phyloP scores from a whole-genome alignment of 2,329 filamentous ascomycete genomes.

The Apiospora phragmitis region DNA sequence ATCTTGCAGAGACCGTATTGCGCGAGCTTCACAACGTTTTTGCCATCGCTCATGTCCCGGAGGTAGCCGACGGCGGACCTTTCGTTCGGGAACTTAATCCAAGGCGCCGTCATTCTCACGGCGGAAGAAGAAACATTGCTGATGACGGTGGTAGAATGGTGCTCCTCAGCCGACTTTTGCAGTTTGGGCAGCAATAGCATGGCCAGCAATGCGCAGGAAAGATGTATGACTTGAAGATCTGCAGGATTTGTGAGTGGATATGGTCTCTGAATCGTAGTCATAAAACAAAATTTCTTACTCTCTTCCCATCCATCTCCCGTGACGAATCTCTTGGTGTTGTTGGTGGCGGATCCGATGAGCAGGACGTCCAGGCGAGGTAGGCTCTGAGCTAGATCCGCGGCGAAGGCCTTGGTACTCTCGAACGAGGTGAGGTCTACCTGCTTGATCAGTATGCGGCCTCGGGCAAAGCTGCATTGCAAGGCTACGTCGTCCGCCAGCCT shows the following conservation, averaged over 20 bases:
- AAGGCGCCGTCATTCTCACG: background rate
- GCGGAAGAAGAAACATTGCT: background rate
- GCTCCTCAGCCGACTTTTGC: background rate
- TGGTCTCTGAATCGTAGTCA: background rate
- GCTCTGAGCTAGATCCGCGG: background rate
- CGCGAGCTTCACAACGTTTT: background rate
- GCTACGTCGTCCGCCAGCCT: background rate
- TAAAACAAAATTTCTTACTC: background rate
- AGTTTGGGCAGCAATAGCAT: background rate
- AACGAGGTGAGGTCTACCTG: background rate
- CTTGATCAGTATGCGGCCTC: background rate
- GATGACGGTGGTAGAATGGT: background rate
- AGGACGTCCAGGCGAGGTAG: background rate
- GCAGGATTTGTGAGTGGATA: too few species aligned
- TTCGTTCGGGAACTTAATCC: background rate
- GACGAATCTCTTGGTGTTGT: background rate
- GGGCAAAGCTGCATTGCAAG: background rate
- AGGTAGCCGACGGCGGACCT: background rate
- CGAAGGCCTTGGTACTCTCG: background rate
- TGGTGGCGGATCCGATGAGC: background rate
- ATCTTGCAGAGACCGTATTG: background rate
- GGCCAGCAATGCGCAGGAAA: background rate
- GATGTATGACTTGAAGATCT: slow-evolving; percentile 1
- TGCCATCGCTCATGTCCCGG: background rate
- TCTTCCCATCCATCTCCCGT: background rate